Conservation (phyloP, 768 basidiomycete genomes). For the Mycena venus region DNA sequence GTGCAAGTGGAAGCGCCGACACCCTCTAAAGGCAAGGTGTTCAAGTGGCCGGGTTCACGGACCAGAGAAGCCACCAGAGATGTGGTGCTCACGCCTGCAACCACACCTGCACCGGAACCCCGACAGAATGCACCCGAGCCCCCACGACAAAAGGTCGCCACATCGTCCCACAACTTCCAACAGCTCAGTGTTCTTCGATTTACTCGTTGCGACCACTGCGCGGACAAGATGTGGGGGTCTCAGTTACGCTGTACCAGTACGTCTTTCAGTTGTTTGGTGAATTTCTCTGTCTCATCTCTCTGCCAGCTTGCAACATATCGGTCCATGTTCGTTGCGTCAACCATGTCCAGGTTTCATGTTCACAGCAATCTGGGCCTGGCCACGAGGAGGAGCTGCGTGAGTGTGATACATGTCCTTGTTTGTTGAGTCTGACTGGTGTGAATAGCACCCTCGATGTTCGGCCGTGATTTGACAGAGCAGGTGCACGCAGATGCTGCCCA, state of each 20-base stretch:
- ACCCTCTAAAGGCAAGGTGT: constrained; percentile 69
- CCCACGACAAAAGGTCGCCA: constrained; percentile 49
- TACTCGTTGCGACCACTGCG: constrained; percentile 94
- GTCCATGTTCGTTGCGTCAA: constrained; percentile 90
- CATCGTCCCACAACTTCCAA: constrained; percentile 87
- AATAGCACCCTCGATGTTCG: constrained; percentile 91
- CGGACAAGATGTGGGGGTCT: constrained; percentile 99
- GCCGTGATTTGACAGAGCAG: constrained; percentile 89
- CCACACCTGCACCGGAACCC: constrained; percentile 45
- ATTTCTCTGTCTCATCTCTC: constrained; percentile 8
- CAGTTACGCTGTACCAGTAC: constrained; percentile 90
- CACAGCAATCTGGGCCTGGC: constrained; percentile 55
- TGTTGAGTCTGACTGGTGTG: constrained; percentile 28
- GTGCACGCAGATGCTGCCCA: constrained; percentile 71
- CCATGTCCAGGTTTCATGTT: constrained; percentile 76
- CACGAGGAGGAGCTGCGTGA: constrained; percentile 59
- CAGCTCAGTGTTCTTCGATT: constrained; percentile 90
- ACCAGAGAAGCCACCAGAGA: constrained; percentile 55
- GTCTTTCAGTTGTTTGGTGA: constrained; percentile 44
- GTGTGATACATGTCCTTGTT: constrained; percentile 34
- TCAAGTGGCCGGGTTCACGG: constrained; percentile 78
- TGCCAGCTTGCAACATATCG: constrained; percentile 82
- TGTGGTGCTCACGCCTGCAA: constrained; percentile 33
- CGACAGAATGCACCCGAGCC: constrained; percentile 53
- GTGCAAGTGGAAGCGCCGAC: constrained; percentile 58